Conservation (phyloP, 331 rosid species). For the Pyracantha coccinea region DNA sequence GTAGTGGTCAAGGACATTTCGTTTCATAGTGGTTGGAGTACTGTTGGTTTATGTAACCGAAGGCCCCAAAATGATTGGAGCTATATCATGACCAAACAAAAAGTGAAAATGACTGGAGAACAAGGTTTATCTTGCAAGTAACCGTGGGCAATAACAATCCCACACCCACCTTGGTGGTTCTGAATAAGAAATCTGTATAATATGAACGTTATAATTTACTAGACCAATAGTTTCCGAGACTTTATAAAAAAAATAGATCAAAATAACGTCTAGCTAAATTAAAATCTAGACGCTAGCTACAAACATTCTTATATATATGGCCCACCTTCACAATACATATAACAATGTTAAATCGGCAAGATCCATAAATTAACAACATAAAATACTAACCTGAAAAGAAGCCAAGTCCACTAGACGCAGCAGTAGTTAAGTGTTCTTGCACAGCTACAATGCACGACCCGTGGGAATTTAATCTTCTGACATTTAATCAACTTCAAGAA, state of each 20-base stretch:
- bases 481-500: no score
- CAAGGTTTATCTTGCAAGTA: neutral
- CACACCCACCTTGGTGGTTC: neutral
- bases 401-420: no score
- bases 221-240: neutral
- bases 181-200: neutral
- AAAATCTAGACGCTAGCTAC: neutral
- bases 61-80: neutral
- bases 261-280: neutral
- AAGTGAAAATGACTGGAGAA: neutral
- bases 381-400: no score
- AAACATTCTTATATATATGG: no score
- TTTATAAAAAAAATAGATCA: neutral
- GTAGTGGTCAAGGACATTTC: slow-evolving; percentile 12
- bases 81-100: neutral
- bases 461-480: no score
- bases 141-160: neutral
- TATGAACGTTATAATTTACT: neutral
- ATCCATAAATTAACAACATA: no score
- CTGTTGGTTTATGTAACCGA: neutral
- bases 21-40: neutral
- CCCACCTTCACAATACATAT: no score
- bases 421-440: no score
- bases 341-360: no score
- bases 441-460: no score